These are phyloP conservation scores for Trichocomaceae sp. DNA, from an alignment of 2,329 filamentous ascomycete species.

Conservation along the genomic window DNA sequence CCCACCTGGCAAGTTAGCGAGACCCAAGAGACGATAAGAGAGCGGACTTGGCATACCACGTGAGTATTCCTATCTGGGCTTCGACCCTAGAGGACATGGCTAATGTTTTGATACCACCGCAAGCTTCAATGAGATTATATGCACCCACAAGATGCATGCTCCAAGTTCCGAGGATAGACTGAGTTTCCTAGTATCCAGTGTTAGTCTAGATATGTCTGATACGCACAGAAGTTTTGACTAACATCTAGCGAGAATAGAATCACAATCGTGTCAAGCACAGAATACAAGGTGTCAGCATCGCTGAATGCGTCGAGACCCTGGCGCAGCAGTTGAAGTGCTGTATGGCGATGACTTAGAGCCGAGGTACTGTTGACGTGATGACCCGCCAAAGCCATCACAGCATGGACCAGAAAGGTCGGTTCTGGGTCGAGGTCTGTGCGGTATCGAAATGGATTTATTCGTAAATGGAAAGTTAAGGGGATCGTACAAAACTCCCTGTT, in stretches of 20 bases:
- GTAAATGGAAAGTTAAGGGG: background rate
- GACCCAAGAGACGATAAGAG: background rate
- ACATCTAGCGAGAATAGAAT: background rate
- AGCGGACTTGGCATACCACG: background rate
- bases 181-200: background rate
- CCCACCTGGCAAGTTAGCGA: background rate
- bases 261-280: background rate
- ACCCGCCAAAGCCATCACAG: background rate
- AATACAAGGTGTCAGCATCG: background rate
- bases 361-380: background rate
- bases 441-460: background rate
- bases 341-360: background rate
- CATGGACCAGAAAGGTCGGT: background rate
- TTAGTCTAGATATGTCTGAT: background rate
- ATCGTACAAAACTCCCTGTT: background rate
- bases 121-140: background rate
- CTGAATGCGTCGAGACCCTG: background rate
- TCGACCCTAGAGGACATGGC: background rate
- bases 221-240: background rate
- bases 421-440: background rate
- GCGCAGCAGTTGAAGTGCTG: background rate
- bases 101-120: background rate
- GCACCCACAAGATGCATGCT: background rate
- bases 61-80: background rate
- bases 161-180: background rate